These are phyloP conservation scores for Eremothecium sinecaudum DNA, from an alignment of 1,139 yeast species.

Conservation along the genomic window DNA sequence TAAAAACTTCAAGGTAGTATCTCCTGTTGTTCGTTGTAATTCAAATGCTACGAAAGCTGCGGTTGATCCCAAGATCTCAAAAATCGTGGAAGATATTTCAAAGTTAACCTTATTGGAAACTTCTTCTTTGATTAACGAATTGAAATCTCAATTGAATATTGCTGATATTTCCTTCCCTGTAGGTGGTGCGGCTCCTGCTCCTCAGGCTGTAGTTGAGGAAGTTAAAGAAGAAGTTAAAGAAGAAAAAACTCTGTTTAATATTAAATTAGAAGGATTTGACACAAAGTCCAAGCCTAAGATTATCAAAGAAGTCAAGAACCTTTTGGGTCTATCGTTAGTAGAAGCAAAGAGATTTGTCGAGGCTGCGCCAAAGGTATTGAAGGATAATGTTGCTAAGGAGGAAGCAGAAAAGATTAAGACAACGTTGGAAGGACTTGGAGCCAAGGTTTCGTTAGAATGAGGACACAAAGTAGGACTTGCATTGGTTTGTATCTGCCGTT, in stretches of 20 bases:
- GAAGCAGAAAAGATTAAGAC: conserved; percentile 77
- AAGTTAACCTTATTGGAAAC: conserved; percentile 86
- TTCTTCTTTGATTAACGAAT: conserved; percentile 68
- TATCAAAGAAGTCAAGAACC: conserved; percentile 89
- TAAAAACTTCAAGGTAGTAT: conserved; percentile 9
- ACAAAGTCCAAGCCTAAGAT: conserved; percentile 94
- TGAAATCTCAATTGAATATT: conserved; percentile 79
- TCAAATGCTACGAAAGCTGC: conserved; percentile 40
- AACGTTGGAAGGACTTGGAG: conserved; percentile 90
- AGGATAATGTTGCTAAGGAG: conserved; percentile 58
- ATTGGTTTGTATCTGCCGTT: not conserved
- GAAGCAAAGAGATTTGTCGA: conserved; percentile 98
- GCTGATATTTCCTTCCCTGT: conserved; percentile 89
- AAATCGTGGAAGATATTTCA: conserved; percentile 86
- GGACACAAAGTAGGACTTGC: not conserved
- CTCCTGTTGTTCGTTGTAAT: conserved; percentile 38
- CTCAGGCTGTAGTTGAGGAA: conserved; percentile 61
- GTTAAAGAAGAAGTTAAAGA: conserved; percentile 76
- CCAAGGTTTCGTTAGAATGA: conserved; percentile 81
- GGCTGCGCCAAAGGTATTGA: conserved; percentile 81
- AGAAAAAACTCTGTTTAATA: conserved; percentile 87
- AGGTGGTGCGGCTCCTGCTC: conserved; percentile 46
- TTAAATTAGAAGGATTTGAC: conserved; percentile 89
- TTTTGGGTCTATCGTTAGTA: conserved; percentile 85
- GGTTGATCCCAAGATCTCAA: conserved; percentile 79